These are phyloP conservation scores for Bullera alba DNA, from an alignment of 768 basidiomycete species.

Conservation along the genomic window DNA sequence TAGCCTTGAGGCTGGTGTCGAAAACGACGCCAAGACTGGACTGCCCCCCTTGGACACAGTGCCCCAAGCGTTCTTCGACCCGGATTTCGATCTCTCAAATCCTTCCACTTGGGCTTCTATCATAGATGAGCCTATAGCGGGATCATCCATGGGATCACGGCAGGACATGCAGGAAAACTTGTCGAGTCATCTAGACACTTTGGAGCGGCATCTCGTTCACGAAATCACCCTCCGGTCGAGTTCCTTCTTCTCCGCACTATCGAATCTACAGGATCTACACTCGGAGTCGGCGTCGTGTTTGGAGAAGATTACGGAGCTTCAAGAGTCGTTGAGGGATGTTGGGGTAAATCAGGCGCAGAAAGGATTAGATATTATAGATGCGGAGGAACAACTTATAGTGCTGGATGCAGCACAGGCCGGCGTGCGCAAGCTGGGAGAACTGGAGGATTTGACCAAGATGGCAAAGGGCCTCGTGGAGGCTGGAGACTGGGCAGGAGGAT, in stretches of 20 bases:
- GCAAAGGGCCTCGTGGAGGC: slow-evolving; percentile 67
- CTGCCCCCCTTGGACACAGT: slow-evolving; percentile 70
- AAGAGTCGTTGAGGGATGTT: slow-evolving; percentile 63
- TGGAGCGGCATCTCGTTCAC: slow-evolving; percentile 87
- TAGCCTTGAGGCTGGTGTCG: slow-evolving; percentile 38
- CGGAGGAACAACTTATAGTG: slow-evolving; percentile 57
- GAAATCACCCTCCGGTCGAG: slow-evolving; percentile 86
- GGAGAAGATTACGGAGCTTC: slow-evolving; percentile 64
- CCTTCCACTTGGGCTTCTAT: slow-evolving; percentile 66
- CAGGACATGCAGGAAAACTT: slow-evolving; percentile 71
- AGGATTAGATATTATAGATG: slow-evolving; percentile 64
- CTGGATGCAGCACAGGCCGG: slow-evolving; percentile 53
- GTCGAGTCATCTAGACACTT: slow-evolving; percentile 82
- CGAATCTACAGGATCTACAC: slow-evolving; percentile 87
- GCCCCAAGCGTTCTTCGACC: slow-evolving; percentile 72
- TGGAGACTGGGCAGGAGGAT: slow-evolving; percentile 81
- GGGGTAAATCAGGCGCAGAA: slow-evolving; percentile 69
- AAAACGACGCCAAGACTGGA: slow-evolving; percentile 35
- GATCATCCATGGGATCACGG: slow-evolving; percentile 8
- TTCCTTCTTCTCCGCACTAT: slow-evolving; percentile 91
- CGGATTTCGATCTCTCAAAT: slow-evolving; percentile 71
- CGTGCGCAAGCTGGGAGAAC: slow-evolving; percentile 51
- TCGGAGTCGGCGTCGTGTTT: slow-evolving; percentile 80
- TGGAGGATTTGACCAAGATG: slow-evolving; percentile 70
- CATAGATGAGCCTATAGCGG: slow-evolving; percentile 12